Evolutionary conservation across 2,329 filamentous ascomycete genomes (phyloP).

Genomic region (Coleophoma crateriformis): DNA sequence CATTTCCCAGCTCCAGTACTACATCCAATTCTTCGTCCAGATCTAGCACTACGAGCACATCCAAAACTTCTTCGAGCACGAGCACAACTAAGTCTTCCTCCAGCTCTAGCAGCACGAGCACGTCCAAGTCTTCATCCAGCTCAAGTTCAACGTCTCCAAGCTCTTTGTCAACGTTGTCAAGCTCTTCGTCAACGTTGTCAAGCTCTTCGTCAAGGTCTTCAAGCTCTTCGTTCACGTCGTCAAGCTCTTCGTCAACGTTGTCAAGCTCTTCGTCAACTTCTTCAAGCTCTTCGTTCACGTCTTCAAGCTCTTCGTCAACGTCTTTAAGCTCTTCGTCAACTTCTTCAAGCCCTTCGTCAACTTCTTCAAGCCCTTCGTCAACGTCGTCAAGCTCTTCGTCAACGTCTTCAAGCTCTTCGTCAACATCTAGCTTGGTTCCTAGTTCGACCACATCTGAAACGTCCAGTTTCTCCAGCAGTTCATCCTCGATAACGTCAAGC

Average conservation of each 20-base stretch:
- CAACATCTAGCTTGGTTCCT: not conserved
- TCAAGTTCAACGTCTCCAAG: not conserved
- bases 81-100: not conserved
- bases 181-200: not conserved
- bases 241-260: not conserved
- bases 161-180: not conserved
- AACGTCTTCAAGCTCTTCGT: not conserved
- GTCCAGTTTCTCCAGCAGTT: not conserved
- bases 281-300: no score
- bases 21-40: not conserved
- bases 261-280: not conserved
- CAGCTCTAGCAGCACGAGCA: no score
- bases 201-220: not conserved
- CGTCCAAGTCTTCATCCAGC: not conserved
- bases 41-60: not conserved
- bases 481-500: not conserved
- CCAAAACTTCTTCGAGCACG: not conserved
- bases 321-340: not conserved
- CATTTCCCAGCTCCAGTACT: not conserved
- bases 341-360: no score
- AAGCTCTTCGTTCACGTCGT: not conserved
- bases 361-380: not conserved
- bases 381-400: not conserved
- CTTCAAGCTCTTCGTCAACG: not conserved
- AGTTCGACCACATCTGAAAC: not conserved